Evolutionary conservation across 495 filamentous ascomycete genomes (phyloP), one percentile per base, ranked within the genome.

Genomic region (Polyplosphaeria fusca): DNA sequence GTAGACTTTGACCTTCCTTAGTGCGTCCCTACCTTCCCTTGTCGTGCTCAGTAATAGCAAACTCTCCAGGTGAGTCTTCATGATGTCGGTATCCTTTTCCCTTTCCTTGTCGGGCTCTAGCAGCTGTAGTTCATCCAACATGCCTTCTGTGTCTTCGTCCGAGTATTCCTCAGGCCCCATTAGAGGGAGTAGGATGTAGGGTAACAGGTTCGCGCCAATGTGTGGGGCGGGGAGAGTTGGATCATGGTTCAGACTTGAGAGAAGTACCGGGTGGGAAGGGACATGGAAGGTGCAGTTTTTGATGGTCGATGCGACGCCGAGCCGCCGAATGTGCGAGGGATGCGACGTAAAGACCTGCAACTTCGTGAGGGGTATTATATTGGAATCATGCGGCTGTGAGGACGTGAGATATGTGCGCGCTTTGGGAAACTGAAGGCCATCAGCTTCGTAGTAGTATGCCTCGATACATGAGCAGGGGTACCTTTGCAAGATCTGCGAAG

Each of bases 341-440:
- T 96, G 89, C 71, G 93, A 89, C 2, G 91, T 96, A 71, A 97
- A 96, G 35, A 96, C 89, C 30, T 83, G 85, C 43, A 96, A 74
- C 74, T 96, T 96, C 42, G 86, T 87, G 50, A 92, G 75, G 1
- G 92, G 89, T 5, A 95, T 79, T n/a, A 90, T 79, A 1, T 70
- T 42, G 23, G 66, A 73, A 67, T 94, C 89, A 68, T 94, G 91
- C 5, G 79, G 77, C 64, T 90, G 88, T 46, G 76, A 79, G 2
- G 73, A 77, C 5, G 86, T 76, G 61, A 96, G 88, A 73, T 94
- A 91, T 20, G 80, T 66, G n/a, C 88, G 82, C 3, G 89, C 82
- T 65, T 86, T 76, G 18, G 80, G 74, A 58, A 65, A 66, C 69
- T 70, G 84, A 77, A 5, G 14, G 41, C 53, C 7, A 26, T 60